These are phyloP conservation scores for Saturnispora mendoncae DNA, from an alignment of 805 yeast species.

Conservation along the genomic window DNA sequence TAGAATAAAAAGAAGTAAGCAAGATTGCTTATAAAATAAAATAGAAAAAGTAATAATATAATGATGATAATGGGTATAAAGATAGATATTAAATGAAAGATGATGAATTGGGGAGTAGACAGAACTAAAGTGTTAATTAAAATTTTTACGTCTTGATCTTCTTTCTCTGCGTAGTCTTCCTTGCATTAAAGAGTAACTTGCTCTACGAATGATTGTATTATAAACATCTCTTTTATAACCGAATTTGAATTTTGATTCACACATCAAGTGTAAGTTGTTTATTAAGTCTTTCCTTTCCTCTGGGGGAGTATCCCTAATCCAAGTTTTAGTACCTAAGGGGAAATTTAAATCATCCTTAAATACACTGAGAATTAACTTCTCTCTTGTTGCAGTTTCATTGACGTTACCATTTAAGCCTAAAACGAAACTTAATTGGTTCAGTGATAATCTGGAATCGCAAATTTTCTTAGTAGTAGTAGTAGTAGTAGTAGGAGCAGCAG, in stretches of 20 bases:
- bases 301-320: conserved; percentile 72
- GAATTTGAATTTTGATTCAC: conserved; percentile 38
- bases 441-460: conserved; percentile 47
- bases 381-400: conserved; percentile 50
- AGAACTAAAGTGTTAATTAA: too few relatives aligned
- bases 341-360: conserved; percentile 55
- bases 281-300: conserved; percentile 42
- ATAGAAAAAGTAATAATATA: too few relatives aligned
- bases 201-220: conserved; percentile 71
- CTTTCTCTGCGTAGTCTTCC: conserved; percentile 63
- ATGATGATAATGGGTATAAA: too few relatives aligned
- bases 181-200: conserved; percentile 74
- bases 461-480: conserved; percentile 17
- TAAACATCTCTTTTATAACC: conserved; percentile 47
- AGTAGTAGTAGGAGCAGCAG: not conserved
- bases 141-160: conserved; percentile 26
- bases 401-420: conserved; percentile 38
- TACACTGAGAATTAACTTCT: conserved; percentile 42
- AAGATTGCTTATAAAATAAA: too few relatives aligned
- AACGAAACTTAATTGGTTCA: conserved; percentile 45
- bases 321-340: conserved; percentile 67
- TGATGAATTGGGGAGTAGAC: not conserved
- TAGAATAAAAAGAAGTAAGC: too few relatives aligned
- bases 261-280: conserved; percentile 38
- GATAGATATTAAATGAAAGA: not conserved